Evolutionary conservation across 371 early-diverging fungal species (phyloP).

Genomic region (Amoeboaphelidium protococcarum): DNA sequence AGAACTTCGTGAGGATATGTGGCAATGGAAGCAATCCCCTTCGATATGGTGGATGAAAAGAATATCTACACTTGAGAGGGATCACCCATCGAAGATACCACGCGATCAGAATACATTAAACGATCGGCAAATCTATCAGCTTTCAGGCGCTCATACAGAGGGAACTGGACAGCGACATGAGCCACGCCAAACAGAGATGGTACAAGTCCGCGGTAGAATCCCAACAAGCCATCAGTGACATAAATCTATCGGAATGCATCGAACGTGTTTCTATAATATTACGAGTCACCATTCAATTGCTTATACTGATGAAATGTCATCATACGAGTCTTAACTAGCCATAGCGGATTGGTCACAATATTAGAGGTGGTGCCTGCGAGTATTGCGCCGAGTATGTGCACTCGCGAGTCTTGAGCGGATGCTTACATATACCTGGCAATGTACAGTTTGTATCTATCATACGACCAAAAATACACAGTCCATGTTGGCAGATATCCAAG

Average conservation of each 20-base stretch:
- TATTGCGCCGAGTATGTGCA: conserved; percentile 62
- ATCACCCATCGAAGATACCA: neutral
- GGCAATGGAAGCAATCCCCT: conserved; percentile 53
- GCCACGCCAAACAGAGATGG: conserved; percentile 65
- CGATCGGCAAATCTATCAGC: conserved; percentile 4
- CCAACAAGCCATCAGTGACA: conserved; percentile 34
- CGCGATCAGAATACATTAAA: neutral
- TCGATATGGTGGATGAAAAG: conserved; percentile 49
- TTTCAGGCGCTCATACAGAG: conserved; percentile 74
- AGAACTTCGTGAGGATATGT: conserved; percentile 81
- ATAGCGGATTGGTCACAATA: conserved; percentile 55
- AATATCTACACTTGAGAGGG: conserved; percentile 20
- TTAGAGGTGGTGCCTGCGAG: conserved; percentile 57
- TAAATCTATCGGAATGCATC: conserved; percentile 42
- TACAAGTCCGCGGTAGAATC: conserved; percentile 68
- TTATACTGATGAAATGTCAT: conserved; percentile 24
- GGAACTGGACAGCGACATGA: conserved; percentile 85
- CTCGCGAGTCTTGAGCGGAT: conserved; percentile 6
- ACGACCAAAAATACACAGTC: conserved; percentile 65
- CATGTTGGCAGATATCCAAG: conserved; percentile 69
- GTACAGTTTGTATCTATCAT: conserved; percentile 31
- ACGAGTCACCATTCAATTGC: conserved; percentile 9
- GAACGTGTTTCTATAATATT: conserved; percentile 15
- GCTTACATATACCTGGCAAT: neutral
- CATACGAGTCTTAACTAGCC: conserved; percentile 75